Conservation (phyloP, 2,329 filamentous ascomycete genomes). For the Alternaria conjuncta region DNA sequence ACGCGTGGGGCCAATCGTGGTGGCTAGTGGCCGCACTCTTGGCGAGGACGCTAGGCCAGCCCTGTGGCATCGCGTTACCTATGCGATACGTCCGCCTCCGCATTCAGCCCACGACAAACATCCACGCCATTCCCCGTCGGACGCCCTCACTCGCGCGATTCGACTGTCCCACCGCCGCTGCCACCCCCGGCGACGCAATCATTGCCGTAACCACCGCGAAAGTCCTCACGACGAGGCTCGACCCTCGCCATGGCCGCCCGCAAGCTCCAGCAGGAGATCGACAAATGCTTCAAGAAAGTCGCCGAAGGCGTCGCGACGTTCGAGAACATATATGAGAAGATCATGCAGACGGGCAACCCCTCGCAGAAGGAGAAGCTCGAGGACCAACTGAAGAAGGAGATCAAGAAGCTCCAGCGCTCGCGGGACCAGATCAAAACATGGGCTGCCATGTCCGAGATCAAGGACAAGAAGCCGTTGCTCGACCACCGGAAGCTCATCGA, state of each 20-base stretch:
- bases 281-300: constrained; percentile 99
- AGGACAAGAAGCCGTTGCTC: constrained; percentile 94
- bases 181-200: constrained; percentile 19
- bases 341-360: constrained; percentile 87
- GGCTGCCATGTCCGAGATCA: constrained; percentile 98
- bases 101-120: constrained; percentile 32
- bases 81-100: constrained; percentile 35
- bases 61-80: constrained; percentile 29
- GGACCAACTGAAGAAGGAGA: constrained; percentile 97
- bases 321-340: constrained; percentile 96
- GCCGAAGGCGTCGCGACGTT: constrained; percentile 90
- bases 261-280: constrained; percentile 97
- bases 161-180: constrained; percentile 12
- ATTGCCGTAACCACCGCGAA: constrained; percentile 16
- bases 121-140: constrained; percentile 17
- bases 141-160: constrained; percentile 29
- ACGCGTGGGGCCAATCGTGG: constrained; percentile 17
- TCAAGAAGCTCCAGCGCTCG: constrained; percentile 98
- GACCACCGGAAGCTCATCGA: constrained; percentile 97
- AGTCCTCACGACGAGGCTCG: constrained; percentile 44
- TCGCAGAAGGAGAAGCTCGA: constrained; percentile 98
- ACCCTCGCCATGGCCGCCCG: constrained; percentile 80
- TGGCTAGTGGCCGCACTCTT: constrained; percentile 22
- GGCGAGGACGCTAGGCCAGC: constrained; percentile 30
- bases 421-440: constrained; percentile 99